Conservation (phyloP, 495 filamentous ascomycete species). For the Ascodesmis nigricans region DNA sequence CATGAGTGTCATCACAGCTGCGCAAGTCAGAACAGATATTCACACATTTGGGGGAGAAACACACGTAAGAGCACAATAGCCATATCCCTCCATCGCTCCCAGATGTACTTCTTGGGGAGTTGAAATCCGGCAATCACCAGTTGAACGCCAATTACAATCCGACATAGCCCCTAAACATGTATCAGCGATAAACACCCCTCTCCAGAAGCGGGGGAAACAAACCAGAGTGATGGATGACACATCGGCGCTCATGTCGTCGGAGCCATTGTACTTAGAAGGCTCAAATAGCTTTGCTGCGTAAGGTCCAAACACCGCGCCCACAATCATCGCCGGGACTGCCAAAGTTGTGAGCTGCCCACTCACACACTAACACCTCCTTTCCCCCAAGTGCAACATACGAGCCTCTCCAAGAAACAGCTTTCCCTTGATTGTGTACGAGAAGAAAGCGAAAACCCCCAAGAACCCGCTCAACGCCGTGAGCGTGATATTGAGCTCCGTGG, state of each 20-base stretch:
- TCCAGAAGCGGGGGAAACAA: background rate
- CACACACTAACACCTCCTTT: background rate
- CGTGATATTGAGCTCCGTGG: background rate
- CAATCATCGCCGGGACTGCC: background rate
- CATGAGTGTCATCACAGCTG: constrained; percentile 71
- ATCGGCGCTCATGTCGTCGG: background rate
- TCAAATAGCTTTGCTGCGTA: background rate
- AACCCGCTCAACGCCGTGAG: background rate
- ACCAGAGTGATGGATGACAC: background rate
- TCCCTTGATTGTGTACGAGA: background rate
- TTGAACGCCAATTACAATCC: constrained; percentile 76
- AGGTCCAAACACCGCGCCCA: background rate
- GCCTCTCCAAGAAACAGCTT: background rate
- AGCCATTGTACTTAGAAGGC: background rate
- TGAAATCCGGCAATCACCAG: constrained; percentile 75
- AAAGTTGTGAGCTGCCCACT: no score
- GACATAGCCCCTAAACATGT: background rate
- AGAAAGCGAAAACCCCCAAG: background rate
- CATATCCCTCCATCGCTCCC: constrained; percentile 59
- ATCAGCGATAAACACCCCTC: background rate
- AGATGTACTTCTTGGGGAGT: constrained; percentile 62
- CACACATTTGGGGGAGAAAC: no score
- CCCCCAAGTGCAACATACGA: background rate
- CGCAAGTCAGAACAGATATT: no score
- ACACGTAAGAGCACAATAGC: constrained; percentile 34